Conservation (phyloP, 768 basidiomycete species). For the Lactifluus echinatus region DNA sequence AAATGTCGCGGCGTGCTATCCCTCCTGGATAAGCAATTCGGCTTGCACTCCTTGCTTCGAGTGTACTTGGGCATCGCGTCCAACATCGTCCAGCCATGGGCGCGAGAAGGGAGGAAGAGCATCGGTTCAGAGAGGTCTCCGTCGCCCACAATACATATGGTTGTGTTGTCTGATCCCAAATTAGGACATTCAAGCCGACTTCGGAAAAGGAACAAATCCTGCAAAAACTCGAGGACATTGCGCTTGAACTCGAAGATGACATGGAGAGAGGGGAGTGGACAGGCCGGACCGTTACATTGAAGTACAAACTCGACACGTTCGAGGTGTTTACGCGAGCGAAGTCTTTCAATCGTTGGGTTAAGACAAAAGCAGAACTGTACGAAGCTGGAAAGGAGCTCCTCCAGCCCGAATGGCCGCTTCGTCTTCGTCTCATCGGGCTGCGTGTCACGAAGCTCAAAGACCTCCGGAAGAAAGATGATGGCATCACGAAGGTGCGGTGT, state of each 20-base stretch:
- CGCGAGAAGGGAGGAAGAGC: slow-evolving; percentile 80
- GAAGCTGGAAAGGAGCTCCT: slow-evolving; percentile 78
- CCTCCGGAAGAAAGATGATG: slow-evolving; percentile 39
- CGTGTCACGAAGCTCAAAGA: slow-evolving; percentile 87
- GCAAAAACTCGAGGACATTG: slow-evolving; percentile 70
- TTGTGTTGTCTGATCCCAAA: neutral
- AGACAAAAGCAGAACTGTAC: slow-evolving; percentile 64
- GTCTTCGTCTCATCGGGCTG: slow-evolving; percentile 79
- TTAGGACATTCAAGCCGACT: slow-evolving; percentile 70
- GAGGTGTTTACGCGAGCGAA: slow-evolving; percentile 82
- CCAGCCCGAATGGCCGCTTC: slow-evolving; percentile 68
- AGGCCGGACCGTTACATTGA: slow-evolving; percentile 83
- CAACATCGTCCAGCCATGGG: slow-evolving; percentile 67
- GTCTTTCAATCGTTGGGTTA: slow-evolving; percentile 70
- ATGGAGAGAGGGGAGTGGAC: slow-evolving; percentile 74
- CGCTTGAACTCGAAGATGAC: slow-evolving; percentile 73
- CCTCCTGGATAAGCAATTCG: slow-evolving; percentile 85
- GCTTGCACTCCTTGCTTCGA: slow-evolving; percentile 62
- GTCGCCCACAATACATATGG: neutral
- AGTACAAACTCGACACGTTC: slow-evolving; percentile 88
- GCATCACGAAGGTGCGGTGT: slow-evolving; percentile 59
- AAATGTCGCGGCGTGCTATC: slow-evolving; percentile 61
- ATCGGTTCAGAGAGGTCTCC: slow-evolving; percentile 81
- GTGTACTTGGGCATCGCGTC: slow-evolving; percentile 83
- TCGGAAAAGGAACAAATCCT: slow-evolving; percentile 59